Base-by-base conservation (phyloP, 73 alveolate species). In the Paramecium bursaria region DNA sequence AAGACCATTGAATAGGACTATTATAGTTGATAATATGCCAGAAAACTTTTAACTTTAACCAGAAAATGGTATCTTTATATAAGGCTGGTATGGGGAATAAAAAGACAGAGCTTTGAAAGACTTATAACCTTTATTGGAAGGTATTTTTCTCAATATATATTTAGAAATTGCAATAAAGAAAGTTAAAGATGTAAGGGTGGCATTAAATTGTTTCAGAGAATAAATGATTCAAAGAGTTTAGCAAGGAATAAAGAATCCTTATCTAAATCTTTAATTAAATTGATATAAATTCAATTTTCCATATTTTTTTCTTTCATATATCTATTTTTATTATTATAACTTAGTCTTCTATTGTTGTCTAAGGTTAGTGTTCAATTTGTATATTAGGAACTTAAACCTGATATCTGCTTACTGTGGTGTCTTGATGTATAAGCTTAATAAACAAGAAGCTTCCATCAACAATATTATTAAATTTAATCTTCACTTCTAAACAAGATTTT, bases 51-150 rank as follows among this genome's bases (percentile, higher is more conserved):
- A 90, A 42, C 54, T 95, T 30, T 94, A 96, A 73, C 99, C 99
- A 22, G 95, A 96, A 46, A 95, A 96, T 91, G 99, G 99, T 3
- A 88, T 96, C 46, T 94, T 91, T 74, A 95, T 95, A 51, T 91
- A 94, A 67, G 91, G 99, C 49, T 96, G 99, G 98, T 93, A 91
- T 54, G 96, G 96, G 46, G 99, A 96, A 49, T 19, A 57, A 19
- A 73, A 79, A 55, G 89, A 79, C 4, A 79, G 82, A 55, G 89
- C 89, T 33, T 79, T 79, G 54, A 53, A 42, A 39, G 89, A 79
- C 25, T 73, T 79, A 4, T 53, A 61, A 53, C 89, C 89, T 22
- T 73, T 79, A 13, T 53, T 79, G 33, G 76, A 79, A 79, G 51
- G 89, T 79, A 79, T 31, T 4, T 39, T 19, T 31, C n/a, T 26